Evolutionary conservation across 768 basidiomycete species (phyloP).

Genomic region (Phaeolepiota aurea): DNA sequence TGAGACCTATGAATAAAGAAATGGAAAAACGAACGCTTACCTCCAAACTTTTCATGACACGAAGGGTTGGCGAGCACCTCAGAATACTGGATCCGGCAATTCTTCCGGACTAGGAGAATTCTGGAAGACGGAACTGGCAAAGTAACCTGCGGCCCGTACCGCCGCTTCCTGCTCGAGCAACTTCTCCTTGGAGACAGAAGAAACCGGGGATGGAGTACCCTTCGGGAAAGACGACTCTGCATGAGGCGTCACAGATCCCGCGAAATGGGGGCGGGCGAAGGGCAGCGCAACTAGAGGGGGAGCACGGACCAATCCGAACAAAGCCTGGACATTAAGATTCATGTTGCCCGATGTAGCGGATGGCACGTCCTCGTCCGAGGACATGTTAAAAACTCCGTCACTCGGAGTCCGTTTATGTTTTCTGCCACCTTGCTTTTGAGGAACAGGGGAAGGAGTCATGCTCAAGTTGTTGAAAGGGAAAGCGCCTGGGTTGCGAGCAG

Average conservation of each 20-base stretch:
- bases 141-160: slow-evolving; percentile 39
- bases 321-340: slow-evolving; percentile 14
- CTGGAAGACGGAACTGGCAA: slow-evolving; percentile 79
- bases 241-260: slow-evolving; percentile 4
- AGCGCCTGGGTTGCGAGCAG: slow-evolving; percentile 13
- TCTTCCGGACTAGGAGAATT: slow-evolving; percentile 83
- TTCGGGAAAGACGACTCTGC: neutral
- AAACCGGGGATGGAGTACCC: neutral
- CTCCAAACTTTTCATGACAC: too few relatives aligned
- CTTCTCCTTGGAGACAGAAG: slow-evolving; percentile 13
- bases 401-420: slow-evolving; percentile 57
- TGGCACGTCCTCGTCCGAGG: slow-evolving; percentile 56
- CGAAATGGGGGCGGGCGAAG: slow-evolving; percentile 9
- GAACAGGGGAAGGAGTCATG: slow-evolving; percentile 22
- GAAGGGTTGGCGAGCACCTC: too few relatives aligned
- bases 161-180: slow-evolving; percentile 23
- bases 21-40: too few relatives aligned
- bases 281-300: slow-evolving; percentile 10
- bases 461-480: slow-evolving; percentile 30
- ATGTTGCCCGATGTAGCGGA: slow-evolving; percentile 24
- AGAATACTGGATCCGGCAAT: slow-evolving; percentile 60
- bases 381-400: slow-evolving; percentile 70
- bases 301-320: slow-evolving; percentile 18
- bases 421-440: slow-evolving; percentile 21
- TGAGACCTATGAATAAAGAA: too few relatives aligned